Conservation (phyloP, 2,329 filamentous ascomycete genomes). For the Cladosporium sp. region DNA sequence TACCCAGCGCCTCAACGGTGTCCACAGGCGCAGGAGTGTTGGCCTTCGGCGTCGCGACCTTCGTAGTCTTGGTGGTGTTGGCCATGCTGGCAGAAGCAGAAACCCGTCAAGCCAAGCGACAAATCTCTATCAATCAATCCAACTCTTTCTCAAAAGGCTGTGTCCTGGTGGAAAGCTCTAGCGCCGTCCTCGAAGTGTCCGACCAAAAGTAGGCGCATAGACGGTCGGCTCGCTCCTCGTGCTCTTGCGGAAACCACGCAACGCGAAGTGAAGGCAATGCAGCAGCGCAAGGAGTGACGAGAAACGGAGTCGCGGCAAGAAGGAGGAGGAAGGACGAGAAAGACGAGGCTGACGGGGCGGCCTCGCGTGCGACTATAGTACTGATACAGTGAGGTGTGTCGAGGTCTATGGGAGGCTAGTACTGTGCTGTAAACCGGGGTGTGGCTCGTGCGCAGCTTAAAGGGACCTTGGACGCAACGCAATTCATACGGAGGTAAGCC, state of each 20-base stretch:
- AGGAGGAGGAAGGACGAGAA: background rate
- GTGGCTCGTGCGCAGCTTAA: conserved; percentile 4
- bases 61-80: conserved; percentile 58
- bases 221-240: conserved; percentile 14
- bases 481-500: background rate
- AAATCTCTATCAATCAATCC: background rate
- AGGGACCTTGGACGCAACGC: background rate
- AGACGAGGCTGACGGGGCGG: background rate
- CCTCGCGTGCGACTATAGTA: conserved; percentile 4
- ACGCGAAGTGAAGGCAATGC: conserved; percentile 2
- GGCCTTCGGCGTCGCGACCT: conserved; percentile 55
- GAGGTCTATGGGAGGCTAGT: background rate
- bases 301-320: background rate
- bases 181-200: conserved; percentile 6
- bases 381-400: conserved; percentile 11
- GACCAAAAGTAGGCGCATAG: background rate
- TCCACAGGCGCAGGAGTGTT: conserved; percentile 41
- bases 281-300: conserved; percentile 17
- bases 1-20: conserved; percentile 57
- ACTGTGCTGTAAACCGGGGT: background rate
- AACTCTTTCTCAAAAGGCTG: background rate
- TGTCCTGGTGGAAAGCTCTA: background rate
- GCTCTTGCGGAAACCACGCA: conserved; percentile 12
- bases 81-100: conserved; percentile 49
- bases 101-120: background rate